Base-by-base conservation (phyloP, 2,329 filamentous ascomycete species). In the Aureobasidium sp. region DNA sequence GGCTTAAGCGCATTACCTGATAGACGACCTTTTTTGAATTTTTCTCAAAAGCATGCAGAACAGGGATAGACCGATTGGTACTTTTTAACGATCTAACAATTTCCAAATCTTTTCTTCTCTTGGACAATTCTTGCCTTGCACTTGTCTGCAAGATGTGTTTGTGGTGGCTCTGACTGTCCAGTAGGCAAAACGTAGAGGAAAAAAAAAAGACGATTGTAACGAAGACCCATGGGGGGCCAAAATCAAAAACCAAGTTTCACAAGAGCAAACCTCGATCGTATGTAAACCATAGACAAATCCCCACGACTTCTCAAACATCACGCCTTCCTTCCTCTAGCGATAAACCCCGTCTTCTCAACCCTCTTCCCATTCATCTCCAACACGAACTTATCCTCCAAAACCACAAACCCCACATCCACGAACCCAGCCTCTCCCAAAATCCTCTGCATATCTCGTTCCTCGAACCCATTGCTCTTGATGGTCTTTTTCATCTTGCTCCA, bases 391-490 rank as follows among this genome's bases (percentile, higher is more conserved):
- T 68, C 59, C 29, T 59, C 57, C 29, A 66, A 38, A 3, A 64
- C 59, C 22, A 61, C 56, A 39, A 63, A 66, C 3, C 60, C 62
- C 37, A 68, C 66, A 16, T 64, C 63, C 16, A 58, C 60, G 3
- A 64, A 51, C 1, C 65, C 65, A 6, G 62, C 63, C 3, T 54
- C 55, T 11, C 49, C 38, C 47, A 63, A 68, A 19, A 68, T 45
- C 17, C 56, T 54, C 45, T 55, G 32, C 60, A 68, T 62, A 12
- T 60, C 52, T 6, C 55, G 50, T 3, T 57, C 41, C 3, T 45
- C 59, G 53, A 68, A 68, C 27, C 66, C 66, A 42, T 64, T 57
- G 22, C 66, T 63, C 54, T 66, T 64, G 57, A 67, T 66, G 5
- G 65, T 68, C 17, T 62, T 59, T 29, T 57, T 32, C 61, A 64